Evolutionary conservation across 1,139 yeast genomes (phyloP).

Genomic region (Saccharomyces pastorianus): DNA sequence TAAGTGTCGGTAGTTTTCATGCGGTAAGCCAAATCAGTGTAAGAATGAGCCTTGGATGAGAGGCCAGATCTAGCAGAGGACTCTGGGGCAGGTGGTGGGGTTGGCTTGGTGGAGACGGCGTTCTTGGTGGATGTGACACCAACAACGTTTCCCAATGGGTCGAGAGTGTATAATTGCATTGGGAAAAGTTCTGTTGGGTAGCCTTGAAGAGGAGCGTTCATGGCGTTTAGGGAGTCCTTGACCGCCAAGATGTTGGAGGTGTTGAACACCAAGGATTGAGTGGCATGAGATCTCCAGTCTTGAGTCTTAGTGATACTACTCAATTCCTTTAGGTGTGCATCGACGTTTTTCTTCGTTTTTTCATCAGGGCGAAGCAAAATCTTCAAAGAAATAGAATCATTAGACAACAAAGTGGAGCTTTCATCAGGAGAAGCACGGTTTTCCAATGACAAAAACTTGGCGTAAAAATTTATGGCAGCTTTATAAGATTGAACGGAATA

Average conservation of each 20-base stretch:
- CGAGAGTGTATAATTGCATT: constrained; percentile 56
- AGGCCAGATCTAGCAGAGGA: constrained; percentile 12
- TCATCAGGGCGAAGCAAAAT: constrained; percentile 13
- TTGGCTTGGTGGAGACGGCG: constrained; percentile 49
- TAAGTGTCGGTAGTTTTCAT: constrained; percentile 17
- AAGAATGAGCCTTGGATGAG: constrained; percentile 24
- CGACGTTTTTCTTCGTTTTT: constrained; percentile 14
- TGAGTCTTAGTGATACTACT: constrained; percentile 11
- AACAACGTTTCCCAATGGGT: constrained; percentile 46
- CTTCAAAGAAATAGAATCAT: constrained; percentile 18
- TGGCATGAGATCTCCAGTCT: constrained; percentile 35
- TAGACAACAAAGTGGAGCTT: constrained; percentile 13
- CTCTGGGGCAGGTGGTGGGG: constrained; percentile 15
- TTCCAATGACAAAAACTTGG: constrained; percentile 12
- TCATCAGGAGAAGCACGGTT: constrained; percentile 3
- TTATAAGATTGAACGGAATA: constrained; percentile 23
- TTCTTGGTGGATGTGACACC: constrained; percentile 59
- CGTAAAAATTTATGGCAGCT: constrained; percentile 25
- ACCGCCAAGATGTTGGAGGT: constrained; percentile 27
- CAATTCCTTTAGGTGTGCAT: constrained; percentile 12
- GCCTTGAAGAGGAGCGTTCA: constrained; percentile 27
- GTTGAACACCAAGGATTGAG: constrained; percentile 30
- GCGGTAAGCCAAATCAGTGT: constrained; percentile 21
- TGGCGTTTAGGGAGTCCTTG: constrained; percentile 24
- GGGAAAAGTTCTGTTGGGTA: constrained; percentile 59